These are phyloP conservation scores for Aureobasidium sp. DNA, from an alignment of 2,329 filamentous ascomycete genomes.

Conservation along the genomic window DNA sequence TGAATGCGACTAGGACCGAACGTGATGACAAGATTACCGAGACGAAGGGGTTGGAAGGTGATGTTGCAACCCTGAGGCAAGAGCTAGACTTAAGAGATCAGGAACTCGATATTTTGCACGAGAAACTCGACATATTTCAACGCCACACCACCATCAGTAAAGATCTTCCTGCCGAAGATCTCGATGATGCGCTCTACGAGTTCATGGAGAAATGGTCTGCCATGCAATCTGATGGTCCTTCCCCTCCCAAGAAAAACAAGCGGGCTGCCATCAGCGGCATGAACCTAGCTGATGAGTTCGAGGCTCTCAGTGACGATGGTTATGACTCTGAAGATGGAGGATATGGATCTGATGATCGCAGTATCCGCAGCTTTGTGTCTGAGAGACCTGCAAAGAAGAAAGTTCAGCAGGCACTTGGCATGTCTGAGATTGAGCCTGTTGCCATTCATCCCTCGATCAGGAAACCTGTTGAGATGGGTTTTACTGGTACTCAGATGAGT, in stretches of 20 bases:
- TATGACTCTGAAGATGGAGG: not conserved
- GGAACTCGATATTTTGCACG: not conserved
- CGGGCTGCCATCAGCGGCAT: not conserved
- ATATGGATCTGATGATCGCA: not conserved
- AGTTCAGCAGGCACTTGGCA: not conserved
- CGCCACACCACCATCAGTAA: not conserved
- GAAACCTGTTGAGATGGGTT: not conserved
- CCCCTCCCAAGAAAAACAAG: not conserved
- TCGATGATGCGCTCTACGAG: not conserved
- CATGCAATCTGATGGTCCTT: not conserved
- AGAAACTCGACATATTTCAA: not conserved
- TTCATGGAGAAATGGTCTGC: not conserved
- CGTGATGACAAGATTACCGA: not conserved
- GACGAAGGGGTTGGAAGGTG: not conserved
- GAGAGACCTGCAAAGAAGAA: not conserved
- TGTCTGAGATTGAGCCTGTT: not conserved
- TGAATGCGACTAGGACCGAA: not conserved
- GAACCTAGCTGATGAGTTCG: not conserved
- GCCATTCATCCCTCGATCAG: not conserved
- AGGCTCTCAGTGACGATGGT: not conserved
- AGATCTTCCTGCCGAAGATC: not conserved
- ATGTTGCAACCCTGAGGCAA: not conserved
- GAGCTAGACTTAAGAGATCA: not conserved
- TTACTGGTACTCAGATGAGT: not conserved
- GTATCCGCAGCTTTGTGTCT: not conserved